phyloP scores from a whole-genome alignment of 345 rosid genomes.

The Rhizophora apiculata region DNA sequence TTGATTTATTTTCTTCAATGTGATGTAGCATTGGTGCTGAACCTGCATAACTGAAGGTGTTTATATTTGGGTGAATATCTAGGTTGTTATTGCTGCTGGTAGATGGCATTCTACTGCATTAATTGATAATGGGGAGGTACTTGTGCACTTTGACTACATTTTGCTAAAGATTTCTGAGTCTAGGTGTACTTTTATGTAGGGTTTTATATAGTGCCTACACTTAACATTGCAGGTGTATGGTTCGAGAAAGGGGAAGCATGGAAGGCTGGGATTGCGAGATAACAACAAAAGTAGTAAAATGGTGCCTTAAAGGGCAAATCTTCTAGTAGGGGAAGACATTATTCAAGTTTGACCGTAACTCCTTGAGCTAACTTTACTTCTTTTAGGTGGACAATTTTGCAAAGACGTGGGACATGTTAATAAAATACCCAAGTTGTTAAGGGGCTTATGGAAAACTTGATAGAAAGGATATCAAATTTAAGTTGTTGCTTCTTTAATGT shows the following conservation, averaged over 20 bases:
- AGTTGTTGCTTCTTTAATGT: not conserved
- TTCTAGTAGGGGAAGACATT: conserved; percentile 73
- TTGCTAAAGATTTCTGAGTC: conserved; percentile 7
- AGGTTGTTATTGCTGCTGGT: conserved; percentile 99
- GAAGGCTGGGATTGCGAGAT: conserved; percentile 97
- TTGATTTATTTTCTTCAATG: conserved; percentile 2
- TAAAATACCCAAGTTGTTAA: too few relatives aligned
- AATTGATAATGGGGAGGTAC: conserved; percentile 82
- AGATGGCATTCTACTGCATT: conserved; percentile 99
- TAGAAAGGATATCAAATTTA: not conserved
- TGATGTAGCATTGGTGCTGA: not conserved
- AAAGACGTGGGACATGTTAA: too few relatives aligned
- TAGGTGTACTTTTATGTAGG: not conserved
- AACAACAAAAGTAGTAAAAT: conserved; percentile 97
- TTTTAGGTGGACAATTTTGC: too few relatives aligned
- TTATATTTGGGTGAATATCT: conserved; percentile 14
- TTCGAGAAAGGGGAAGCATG: conserved; percentile 99
- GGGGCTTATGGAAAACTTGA: too few relatives aligned
- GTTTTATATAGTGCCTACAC: too few relatives aligned
- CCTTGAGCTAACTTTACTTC: not conserved
- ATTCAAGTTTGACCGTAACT: conserved; percentile 50
- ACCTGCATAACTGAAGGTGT: conserved; percentile 3
- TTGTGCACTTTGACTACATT: not conserved
- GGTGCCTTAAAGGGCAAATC: conserved; percentile 89
- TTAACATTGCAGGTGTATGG: conserved; percentile 65